Evolutionary conservation across 2,329 filamentous ascomycete genomes (phyloP).

Genomic region (Penicillium sp.): DNA sequence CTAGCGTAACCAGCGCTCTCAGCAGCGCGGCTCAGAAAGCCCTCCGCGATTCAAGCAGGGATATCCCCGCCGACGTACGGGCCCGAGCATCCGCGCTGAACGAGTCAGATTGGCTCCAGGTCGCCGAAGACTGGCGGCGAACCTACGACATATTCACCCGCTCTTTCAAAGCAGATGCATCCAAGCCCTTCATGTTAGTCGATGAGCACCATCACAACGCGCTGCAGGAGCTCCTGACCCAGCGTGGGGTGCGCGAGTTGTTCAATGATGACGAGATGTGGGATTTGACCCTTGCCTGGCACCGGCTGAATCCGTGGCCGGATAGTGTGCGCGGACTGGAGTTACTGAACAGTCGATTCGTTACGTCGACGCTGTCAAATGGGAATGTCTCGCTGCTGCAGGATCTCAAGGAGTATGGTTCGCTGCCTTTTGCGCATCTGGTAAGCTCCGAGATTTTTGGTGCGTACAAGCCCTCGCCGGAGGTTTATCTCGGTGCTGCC

Average conservation of each 20-base stretch:
- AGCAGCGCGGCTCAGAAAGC: constrained; percentile 50
- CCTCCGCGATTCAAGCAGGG: constrained; percentile 49
- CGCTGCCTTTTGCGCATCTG: constrained; percentile 63
- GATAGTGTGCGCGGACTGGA: constrained; percentile 61
- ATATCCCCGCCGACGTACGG: constrained; percentile 51
- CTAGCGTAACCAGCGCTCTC: constrained; percentile 64
- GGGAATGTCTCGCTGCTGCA: constrained; percentile 68
- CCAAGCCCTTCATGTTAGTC: constrained; percentile 63
- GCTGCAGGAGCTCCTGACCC: constrained; percentile 59
- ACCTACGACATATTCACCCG: constrained; percentile 65
- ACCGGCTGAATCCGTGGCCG: constrained; percentile 68
- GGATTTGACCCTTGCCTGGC: constrained; percentile 67
- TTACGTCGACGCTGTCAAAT: constrained; percentile 71
- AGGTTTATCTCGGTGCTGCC: constrained; percentile 69
- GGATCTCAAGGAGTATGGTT: constrained; percentile 62
- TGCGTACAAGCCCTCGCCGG: constrained; percentile 72
- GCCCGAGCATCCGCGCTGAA: constrained; percentile 54
- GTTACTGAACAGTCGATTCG: constrained; percentile 57
- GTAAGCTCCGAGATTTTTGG: constrained; percentile 70
- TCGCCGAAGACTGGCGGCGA: constrained; percentile 71
- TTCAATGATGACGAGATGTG: constrained; percentile 65
- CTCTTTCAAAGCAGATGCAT: constrained; percentile 33
- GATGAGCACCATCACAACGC: constrained; percentile 71
- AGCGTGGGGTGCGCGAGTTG: constrained; percentile 59
- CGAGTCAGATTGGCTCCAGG: constrained; percentile 60